Evolutionary conservation across 2,329 filamentous ascomycete species (phyloP), one percentile per base, ranked within the genome.

Genomic region (Hortaea werneckii): DNA sequence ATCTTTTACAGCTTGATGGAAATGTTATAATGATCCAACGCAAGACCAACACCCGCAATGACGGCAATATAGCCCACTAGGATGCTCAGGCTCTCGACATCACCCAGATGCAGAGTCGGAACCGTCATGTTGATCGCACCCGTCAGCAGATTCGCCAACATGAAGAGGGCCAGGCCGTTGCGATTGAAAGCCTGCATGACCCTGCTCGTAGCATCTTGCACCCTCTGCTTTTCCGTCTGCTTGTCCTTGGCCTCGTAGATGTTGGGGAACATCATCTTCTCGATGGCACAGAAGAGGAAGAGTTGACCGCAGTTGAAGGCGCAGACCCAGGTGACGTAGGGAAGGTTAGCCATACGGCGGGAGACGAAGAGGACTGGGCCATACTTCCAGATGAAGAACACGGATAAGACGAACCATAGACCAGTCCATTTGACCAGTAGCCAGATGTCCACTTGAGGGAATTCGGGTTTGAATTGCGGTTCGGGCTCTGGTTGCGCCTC

Each of bases 301-400:
- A 98, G 72, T 62, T 95, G 87, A n/a, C 76, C 73, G 50, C 79
- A 82, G 69, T 96, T 98, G 72, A 92, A 95, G 2, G 87, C 83
- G n/a, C 82, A 77, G 6, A 94, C 83, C 88, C 90, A 96, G 39
- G 95, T 72, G 38, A 96, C 77, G 63, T 98, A 98, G 0, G 92
- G 88, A 51, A 95, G 74, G 59, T 98, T 98, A 6, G 90, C 92
- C 47, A 96, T 72, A 1, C 92, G 82, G 13, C 92, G 83, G 5
- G 92, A 96, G 6, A 95, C 87, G 10, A 74, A 74, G 28, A 94
- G 72, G 5, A 80, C 80, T 30, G 87, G 74, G 5, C 87, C 88
- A 53, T 83, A 83, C 59, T 82, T 83, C 60, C 61, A 64, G 56
- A 75, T 77, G 1, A 84, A 87, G 30, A 79, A 76, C 27, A 87